phyloP scores from a whole-genome alignment of 129 eudicot genomes.

The Rutidosis leptorrhynchoides region DNA sequence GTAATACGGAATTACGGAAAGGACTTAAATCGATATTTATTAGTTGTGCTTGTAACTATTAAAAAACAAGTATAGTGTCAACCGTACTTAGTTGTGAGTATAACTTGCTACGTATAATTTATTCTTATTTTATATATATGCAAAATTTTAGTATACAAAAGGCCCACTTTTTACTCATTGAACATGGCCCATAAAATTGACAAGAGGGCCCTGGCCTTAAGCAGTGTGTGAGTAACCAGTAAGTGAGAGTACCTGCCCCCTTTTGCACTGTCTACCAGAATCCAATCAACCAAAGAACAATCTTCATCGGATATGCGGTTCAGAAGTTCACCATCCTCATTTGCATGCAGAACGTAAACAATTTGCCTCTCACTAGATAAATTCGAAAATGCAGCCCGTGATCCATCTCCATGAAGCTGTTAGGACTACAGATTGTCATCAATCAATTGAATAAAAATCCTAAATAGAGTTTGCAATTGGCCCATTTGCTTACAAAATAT shows the following conservation, averaged over 20 bases:
- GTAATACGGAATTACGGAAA: no score
- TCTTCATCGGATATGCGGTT: constrained; percentile 72
- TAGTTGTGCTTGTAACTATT: no score
- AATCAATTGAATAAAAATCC: constrained; percentile 5
- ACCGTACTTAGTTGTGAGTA: no score
- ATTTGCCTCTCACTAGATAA: constrained; percentile 48
- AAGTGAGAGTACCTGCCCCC: constrained; percentile 70
- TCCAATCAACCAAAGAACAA: constrained; percentile 81
- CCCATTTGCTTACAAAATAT: neutral
- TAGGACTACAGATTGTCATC: constrained; percentile 16
- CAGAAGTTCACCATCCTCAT: constrained; percentile 65
- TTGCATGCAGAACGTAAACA: constrained; percentile 83
- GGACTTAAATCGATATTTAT: no score
- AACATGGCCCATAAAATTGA: no score
- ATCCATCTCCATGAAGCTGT: constrained; percentile 93
- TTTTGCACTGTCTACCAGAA: constrained; percentile 87
- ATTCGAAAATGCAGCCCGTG: constrained; percentile 63
- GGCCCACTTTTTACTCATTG: no score
- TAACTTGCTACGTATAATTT: no score
- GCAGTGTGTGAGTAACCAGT: neutral
- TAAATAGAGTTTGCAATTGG: neutral
- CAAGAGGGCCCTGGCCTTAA: no score
- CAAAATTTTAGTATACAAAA: no score
- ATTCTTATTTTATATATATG: no score
- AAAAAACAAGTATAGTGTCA: no score